Conservation (phyloP, 2,329 filamentous ascomycete genomes). For the Penicillium sclerotiorum region DNA sequence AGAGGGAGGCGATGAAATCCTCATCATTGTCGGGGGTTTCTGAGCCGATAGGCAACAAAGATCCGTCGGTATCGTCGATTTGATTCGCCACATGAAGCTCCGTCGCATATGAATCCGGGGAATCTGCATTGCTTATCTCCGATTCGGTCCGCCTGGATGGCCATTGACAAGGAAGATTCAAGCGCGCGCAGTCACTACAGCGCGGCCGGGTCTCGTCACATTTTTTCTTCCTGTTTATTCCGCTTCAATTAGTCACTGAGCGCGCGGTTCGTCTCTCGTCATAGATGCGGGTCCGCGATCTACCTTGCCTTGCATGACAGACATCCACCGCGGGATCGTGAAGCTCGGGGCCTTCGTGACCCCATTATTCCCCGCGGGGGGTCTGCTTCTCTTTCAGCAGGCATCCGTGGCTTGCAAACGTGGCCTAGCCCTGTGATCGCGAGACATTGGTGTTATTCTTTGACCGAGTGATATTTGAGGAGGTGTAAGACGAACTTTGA, state of each 20-base stretch:
- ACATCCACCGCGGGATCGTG: constrained; percentile 29
- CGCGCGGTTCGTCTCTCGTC: too few relatives aligned
- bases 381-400: constrained; percentile 3
- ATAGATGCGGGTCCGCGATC: constrained; percentile 2
- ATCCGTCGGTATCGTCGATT: constrained; percentile 12
- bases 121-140: constrained; percentile 1
- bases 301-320: constrained; percentile 30
- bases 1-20: constrained; percentile 22
- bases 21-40: constrained; percentile 18
- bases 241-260: constrained; percentile 9
- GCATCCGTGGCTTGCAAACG: constrained; percentile 22
- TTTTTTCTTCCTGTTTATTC: constrained; percentile 25
- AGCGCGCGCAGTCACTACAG: constrained; percentile 30
- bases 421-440: constrained; percentile 24
- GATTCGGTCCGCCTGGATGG: constrained; percentile 1
- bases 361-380: not conserved
- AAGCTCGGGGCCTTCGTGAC: constrained; percentile 24
- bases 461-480: not conserved
- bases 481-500: constrained; percentile 21
- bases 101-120: constrained; percentile 3
- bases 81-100: not conserved
- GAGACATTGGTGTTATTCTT: not conserved
- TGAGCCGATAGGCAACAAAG: constrained; percentile 8
- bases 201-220: constrained; percentile 27
- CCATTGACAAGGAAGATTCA: constrained; percentile 29